Evolutionary conservation across 768 basidiomycete genomes (phyloP).

Genomic region (Leucocoprinus birnbaumii): DNA sequence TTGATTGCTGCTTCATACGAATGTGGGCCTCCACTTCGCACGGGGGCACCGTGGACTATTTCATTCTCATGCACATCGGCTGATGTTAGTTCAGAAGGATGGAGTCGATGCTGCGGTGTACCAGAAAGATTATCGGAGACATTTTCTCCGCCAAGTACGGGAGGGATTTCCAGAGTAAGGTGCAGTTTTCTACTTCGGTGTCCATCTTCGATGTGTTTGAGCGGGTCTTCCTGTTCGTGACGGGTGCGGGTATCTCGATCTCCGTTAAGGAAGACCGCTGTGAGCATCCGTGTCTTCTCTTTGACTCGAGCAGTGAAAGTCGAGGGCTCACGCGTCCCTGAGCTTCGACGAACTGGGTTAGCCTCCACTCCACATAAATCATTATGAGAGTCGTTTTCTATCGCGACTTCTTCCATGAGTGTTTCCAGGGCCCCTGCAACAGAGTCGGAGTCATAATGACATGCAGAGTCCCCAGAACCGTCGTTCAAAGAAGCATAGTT

Average conservation of each 20-base stretch:
- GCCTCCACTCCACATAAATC: conserved; percentile 11
- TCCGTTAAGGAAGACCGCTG: background rate
- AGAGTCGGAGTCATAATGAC: background rate
- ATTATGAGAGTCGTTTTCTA: background rate
- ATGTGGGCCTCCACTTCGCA: background rate
- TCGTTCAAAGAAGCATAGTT: conserved; percentile 10
- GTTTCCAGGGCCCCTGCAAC: background rate
- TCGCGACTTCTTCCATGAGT: background rate
- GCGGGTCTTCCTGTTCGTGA: background rate
- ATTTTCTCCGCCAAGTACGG: conserved; percentile 1
- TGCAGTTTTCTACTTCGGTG: background rate
- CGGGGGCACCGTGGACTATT: background rate
- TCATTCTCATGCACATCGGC: background rate
- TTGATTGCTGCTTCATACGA: background rate
- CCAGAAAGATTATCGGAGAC: background rate
- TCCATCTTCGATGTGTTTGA: background rate
- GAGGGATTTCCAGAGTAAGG: background rate
- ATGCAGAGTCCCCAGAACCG: background rate
- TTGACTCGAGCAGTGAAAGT: conserved; percentile 43
- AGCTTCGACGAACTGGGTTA: conserved; percentile 4
- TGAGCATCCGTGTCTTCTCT: conserved; percentile 30
- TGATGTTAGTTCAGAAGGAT: background rate
- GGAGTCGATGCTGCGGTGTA: background rate
- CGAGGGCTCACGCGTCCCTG: conserved; percentile 19
- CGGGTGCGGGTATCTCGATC: background rate